Evolutionary conservation across 768 basidiomycete species (phyloP).

Genomic region (Mrakia hoshinonis): DNA sequence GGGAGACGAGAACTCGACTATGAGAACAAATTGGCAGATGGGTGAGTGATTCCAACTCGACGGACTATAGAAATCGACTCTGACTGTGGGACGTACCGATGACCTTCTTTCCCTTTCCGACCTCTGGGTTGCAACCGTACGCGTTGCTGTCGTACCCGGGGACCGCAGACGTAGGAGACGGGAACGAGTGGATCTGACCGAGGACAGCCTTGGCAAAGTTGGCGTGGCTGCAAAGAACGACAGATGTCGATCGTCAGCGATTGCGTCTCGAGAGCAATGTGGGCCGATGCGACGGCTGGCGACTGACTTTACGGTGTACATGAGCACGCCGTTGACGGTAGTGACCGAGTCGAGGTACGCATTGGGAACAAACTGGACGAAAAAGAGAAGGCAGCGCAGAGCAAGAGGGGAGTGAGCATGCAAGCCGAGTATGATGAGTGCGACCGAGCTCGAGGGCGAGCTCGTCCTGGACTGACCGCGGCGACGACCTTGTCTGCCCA

Average conservation of each 20-base stretch:
- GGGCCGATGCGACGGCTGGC: no score
- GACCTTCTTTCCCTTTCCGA: slow-evolving; percentile 70
- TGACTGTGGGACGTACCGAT: slow-evolving; percentile 53
- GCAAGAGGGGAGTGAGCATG: background rate
- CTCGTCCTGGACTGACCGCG: slow-evolving; percentile 52
- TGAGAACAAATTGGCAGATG: background rate
- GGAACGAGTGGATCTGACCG: slow-evolving; percentile 37
- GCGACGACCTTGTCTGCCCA: slow-evolving; percentile 64
- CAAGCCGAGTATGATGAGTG: background rate
- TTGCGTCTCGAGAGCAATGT: background rate
- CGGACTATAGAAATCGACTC: no score
- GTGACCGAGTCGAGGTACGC: slow-evolving; percentile 52
- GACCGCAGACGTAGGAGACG: slow-evolving; percentile 18
- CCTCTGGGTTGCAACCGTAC: slow-evolving; percentile 66
- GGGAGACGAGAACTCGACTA: slow-evolving; percentile 78
- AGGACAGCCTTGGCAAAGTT: slow-evolving; percentile 46
- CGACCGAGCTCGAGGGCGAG: background rate
- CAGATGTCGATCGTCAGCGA: background rate
- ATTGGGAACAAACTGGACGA: slow-evolving; percentile 67
- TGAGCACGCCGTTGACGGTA: slow-evolving; percentile 54
- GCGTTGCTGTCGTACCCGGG: slow-evolving; percentile 39
- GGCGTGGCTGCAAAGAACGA: slow-evolving; percentile 8
- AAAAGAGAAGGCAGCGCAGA: background rate
- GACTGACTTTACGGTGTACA: slow-evolving; percentile 52
- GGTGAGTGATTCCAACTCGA: slow-evolving; percentile 22